phyloP scores from a whole-genome alignment of 805 yeast species.

The Wickerhamiella allomyrinae region DNA sequence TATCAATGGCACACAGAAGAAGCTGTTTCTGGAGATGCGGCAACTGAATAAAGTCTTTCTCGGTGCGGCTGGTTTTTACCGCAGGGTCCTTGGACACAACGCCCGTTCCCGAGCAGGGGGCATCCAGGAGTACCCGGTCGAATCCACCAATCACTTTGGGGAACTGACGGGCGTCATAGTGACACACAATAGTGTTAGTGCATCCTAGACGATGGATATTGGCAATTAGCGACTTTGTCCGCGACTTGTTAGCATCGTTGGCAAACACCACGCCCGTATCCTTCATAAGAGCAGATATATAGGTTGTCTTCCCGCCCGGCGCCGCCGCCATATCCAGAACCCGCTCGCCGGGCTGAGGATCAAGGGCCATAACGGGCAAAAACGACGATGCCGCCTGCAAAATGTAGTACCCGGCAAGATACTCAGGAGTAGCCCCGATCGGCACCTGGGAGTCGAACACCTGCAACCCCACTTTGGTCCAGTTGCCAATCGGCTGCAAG shows the following conservation, averaged over 20 bases:
- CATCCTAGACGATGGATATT: slow-evolving; percentile 96
- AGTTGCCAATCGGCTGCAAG: slow-evolving; percentile 88
- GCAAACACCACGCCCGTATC: slow-evolving; percentile 97
- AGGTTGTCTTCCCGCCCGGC: slow-evolving; percentile 98
- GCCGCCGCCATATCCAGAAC: slow-evolving; percentile 98
- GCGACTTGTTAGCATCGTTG: slow-evolving; percentile 89
- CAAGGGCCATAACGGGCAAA: slow-evolving; percentile 93
- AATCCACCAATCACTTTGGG: slow-evolving; percentile 98
- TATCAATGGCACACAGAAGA: slow-evolving; percentile 86
- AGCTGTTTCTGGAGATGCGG: slow-evolving; percentile 95
- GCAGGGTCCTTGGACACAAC: slow-evolving; percentile 95
- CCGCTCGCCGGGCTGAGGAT: slow-evolving; percentile 94
- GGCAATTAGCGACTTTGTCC: slow-evolving; percentile 93
- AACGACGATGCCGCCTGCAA: slow-evolving; percentile 97
- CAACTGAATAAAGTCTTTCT: slow-evolving; percentile 88
- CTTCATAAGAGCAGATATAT: slow-evolving; percentile 89
- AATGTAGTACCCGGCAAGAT: slow-evolving; percentile 93
- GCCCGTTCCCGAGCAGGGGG: slow-evolving; percentile 99
- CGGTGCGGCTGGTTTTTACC: slow-evolving; percentile 86
- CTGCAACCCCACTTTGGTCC: slow-evolving; percentile 98
- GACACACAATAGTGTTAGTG: slow-evolving; percentile 89
- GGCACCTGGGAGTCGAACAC: slow-evolving; percentile 98
- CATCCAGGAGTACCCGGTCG: slow-evolving; percentile 87
- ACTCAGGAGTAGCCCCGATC: slow-evolving; percentile 98
- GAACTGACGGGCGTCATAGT: slow-evolving; percentile 96